Evolutionary conservation across 2,329 filamentous ascomycete species (phyloP), one percentile per base, ranked within the genome.

Genomic region (Claviceps cyperi): DNA sequence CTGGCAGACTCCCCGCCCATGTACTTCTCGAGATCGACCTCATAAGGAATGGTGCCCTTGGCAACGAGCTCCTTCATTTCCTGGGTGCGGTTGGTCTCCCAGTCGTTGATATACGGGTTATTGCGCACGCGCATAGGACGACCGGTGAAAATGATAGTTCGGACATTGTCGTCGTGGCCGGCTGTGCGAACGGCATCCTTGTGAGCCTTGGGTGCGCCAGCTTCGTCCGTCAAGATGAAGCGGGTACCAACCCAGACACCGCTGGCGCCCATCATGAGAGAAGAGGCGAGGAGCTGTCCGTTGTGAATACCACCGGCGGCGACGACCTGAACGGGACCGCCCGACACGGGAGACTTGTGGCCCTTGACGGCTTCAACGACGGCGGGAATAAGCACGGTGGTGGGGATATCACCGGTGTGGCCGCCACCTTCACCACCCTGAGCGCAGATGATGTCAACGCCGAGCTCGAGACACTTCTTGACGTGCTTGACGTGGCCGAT

Each of bases 401-500:
- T 97, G 56, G 92, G 88, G 39, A 95, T 85, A 67, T 96, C 86
- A 62, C 92, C 92, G 14, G 89, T 96, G 76, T 96, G 90, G 58
- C 92, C 92, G 66, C 92, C 92, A 56, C 92, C 92, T 74, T 98
- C 92, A 60, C 92, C 91, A 65, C 92, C 92, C 74, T 98, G 92
- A 48, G 92, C 92, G 74, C 91, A 97, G 73, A 98, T 97, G 62
- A 98, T 85, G 70, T 98, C 92, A 59, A 83, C 87, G 57, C 90
- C 92, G 52, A 90, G 78, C 47, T 91, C 88, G 55, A 98, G 77
- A 69, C 88, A 94, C 78, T 97, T 98, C 71, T 88, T 79, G 56
- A 95, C 91, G 73, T 98, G 92, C 82, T 98, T 98, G 64, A 92
- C 91, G 77, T 98, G 92, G 58, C 92, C 92, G 66, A 98, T 90